Percentiles rank a stretch among this genome's conserved stretches.
Evolutionary conservation across 1,284 basidiomycete species (phyloP).

Genomic region (Schizophyllum amplum): DNA sequence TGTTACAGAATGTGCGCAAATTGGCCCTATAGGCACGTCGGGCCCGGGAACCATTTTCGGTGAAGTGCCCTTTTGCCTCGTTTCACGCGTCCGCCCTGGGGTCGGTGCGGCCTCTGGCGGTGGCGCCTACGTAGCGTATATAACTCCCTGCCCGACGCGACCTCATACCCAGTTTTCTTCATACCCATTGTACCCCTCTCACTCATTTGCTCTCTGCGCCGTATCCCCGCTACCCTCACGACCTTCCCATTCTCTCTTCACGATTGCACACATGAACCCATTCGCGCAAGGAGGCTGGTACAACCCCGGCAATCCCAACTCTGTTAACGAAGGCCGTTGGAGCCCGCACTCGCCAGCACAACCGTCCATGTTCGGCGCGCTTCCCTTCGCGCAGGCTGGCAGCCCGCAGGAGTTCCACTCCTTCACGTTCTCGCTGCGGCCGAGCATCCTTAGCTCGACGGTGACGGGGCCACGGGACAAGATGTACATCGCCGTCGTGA

Average conservation of each 20-base stretch:
- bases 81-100: neutral
- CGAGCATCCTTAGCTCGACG: neutral
- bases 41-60: neutral
- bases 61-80: neutral
- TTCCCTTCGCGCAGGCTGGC: neutral
- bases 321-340: neutral
- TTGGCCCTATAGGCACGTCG: neutral
- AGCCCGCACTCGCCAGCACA: neutral
- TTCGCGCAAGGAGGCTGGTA: neutral
- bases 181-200: neutral
- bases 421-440: neutral
- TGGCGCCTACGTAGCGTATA: neutral
- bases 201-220: neutral
- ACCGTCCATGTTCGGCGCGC: neutral
- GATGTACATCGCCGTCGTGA: neutral
- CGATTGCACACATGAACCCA: neutral
- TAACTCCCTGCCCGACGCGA: neutral
- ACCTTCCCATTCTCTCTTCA: neutral
- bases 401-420: neutral
- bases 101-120: neutral
- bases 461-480: neutral
- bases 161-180: neutral
- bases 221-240: neutral
- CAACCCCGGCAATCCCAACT: neutral
- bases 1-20: neutral